Conservation (phyloP, 805 yeast genomes). For the Kodamaea hsintzibuensis region DNA sequence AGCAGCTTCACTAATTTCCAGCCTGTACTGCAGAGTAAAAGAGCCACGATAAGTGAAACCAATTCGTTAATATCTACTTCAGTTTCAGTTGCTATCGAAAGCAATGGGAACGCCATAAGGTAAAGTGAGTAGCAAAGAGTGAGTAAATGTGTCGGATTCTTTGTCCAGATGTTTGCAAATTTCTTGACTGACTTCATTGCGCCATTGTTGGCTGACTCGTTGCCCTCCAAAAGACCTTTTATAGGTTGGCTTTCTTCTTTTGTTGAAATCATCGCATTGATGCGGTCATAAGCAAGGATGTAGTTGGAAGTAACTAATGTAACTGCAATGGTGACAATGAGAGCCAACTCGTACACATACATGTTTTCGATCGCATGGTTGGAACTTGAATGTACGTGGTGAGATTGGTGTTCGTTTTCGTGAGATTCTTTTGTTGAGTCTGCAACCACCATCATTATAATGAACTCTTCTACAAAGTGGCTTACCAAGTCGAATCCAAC, state of each 20-base stretch:
- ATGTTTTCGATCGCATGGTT: constrained; percentile 20
- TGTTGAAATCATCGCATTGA: constrained; percentile 33
- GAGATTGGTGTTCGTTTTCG: constrained; percentile 32
- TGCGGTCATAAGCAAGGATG: constrained; percentile 34
- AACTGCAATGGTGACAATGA: constrained; percentile 17
- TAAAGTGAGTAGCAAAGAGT: constrained; percentile 45
- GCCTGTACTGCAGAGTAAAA: constrained; percentile 47
- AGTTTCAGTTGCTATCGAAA: constrained; percentile 32
- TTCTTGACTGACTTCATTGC: constrained; percentile 10
- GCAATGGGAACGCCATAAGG: constrained; percentile 41
- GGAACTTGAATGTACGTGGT: constrained; percentile 38
- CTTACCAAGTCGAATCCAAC: constrained; percentile 88
- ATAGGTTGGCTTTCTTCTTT: constrained; percentile 16
- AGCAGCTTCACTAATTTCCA: constrained; percentile 53
- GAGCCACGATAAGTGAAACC: constrained; percentile 47
- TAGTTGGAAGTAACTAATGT: constrained; percentile 36
- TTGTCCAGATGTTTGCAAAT: constrained; percentile 20
- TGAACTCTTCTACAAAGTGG: constrained; percentile 79
- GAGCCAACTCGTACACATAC: constrained; percentile 30
- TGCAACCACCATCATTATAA: constrained; percentile 43
- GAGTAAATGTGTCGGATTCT: constrained; percentile 48
- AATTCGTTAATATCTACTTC: constrained; percentile 44
- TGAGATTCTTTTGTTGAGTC: constrained; percentile 19
- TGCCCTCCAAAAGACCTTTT: constrained; percentile 5
- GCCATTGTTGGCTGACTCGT: background rate